Evolutionary conservation across 768 basidiomycete genomes (phyloP).

Genomic region (Pulveroboletus sp.): DNA sequence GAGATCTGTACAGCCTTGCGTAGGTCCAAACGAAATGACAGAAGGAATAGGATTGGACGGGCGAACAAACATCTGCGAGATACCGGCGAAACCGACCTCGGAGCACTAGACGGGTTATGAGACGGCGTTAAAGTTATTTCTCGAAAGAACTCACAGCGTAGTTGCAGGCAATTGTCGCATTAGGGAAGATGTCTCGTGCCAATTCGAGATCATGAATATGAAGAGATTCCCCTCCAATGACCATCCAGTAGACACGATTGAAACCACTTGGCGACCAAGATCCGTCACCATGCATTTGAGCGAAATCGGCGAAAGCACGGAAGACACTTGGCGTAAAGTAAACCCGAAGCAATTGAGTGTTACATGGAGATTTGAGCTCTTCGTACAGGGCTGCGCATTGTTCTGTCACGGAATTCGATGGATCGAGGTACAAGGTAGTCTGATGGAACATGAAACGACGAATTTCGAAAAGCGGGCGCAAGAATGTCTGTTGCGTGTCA

Average conservation of each 20-base stretch:
- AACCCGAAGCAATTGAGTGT: slow-evolving; percentile 23
- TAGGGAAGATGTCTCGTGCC: slow-evolving; percentile 23
- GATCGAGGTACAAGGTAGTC: slow-evolving; percentile 29
- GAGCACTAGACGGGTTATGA: slow-evolving; percentile 20
- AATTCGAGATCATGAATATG: slow-evolving; percentile 25
- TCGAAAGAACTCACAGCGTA: slow-evolving; percentile 22
- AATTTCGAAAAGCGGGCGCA: slow-evolving; percentile 31
- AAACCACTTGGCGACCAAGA: slow-evolving; percentile 19
- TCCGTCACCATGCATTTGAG: slow-evolving; percentile 18
- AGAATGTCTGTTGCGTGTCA: slow-evolving; percentile 19
- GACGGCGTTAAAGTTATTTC: neutral
- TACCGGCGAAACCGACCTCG: slow-evolving; percentile 30
- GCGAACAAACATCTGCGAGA: slow-evolving; percentile 29
- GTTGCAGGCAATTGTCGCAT: slow-evolving; percentile 29
- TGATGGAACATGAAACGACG: slow-evolving; percentile 34
- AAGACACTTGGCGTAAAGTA: slow-evolving; percentile 31
- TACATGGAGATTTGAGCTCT: slow-evolving; percentile 23
- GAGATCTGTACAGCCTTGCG: slow-evolving; percentile 28
- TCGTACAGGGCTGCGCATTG: slow-evolving; percentile 24
- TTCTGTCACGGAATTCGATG: slow-evolving; percentile 25
- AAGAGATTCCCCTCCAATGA: slow-evolving; percentile 31
- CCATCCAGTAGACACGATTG: slow-evolving; percentile 31
- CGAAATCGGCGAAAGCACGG: slow-evolving; percentile 29
- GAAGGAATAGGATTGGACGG: slow-evolving; percentile 26
- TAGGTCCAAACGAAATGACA: slow-evolving; percentile 25